Conservation (phyloP, 2,329 filamentous ascomycete species). For the Cladosporium sp. region DNA sequence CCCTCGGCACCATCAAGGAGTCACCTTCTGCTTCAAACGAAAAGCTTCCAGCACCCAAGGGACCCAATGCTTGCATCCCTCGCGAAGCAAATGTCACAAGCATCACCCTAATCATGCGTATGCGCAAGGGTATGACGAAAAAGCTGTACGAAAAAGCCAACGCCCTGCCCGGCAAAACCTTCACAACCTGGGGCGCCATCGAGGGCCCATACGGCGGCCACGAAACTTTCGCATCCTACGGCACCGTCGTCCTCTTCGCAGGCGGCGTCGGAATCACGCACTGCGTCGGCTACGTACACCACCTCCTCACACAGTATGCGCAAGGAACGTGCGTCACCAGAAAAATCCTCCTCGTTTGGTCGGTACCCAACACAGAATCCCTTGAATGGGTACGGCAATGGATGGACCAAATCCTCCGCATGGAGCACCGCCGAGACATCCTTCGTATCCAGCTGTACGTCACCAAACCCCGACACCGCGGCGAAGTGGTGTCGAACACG, state of each 20-base stretch:
- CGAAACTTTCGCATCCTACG: constrained; percentile 68
- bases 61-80: constrained; percentile 20
- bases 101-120: constrained; percentile 69
- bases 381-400: constrained; percentile 60
- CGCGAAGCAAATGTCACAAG: constrained; percentile 34
- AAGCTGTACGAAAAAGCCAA: constrained; percentile 64
- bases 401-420: constrained; percentile 61
- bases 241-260: constrained; percentile 72
- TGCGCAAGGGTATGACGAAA: constrained; percentile 68
- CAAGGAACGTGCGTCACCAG: constrained; percentile 66
- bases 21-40: neutral
- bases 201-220: constrained; percentile 74
- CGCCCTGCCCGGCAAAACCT: constrained; percentile 54
- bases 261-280: constrained; percentile 79
- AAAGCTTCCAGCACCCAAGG: constrained; percentile 15
- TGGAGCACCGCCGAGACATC: constrained; percentile 55
- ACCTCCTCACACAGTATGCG: constrained; percentile 64
- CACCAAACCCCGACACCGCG: constrained; percentile 52
- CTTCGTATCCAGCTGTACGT: constrained; percentile 59
- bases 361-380: constrained; percentile 65
- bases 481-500: constrained; percentile 53
- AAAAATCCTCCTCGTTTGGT: constrained; percentile 71
- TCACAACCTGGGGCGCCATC: constrained; percentile 61
- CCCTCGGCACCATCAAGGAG: constrained; percentile 11
- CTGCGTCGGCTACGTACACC: constrained; percentile 68